A percentile compares a stretch with the other conserved stretches of the same genome.
phyloP scores from a whole-genome alignment of 352 stramenopile species.

The Globisporangium recalcitrans region DNA sequence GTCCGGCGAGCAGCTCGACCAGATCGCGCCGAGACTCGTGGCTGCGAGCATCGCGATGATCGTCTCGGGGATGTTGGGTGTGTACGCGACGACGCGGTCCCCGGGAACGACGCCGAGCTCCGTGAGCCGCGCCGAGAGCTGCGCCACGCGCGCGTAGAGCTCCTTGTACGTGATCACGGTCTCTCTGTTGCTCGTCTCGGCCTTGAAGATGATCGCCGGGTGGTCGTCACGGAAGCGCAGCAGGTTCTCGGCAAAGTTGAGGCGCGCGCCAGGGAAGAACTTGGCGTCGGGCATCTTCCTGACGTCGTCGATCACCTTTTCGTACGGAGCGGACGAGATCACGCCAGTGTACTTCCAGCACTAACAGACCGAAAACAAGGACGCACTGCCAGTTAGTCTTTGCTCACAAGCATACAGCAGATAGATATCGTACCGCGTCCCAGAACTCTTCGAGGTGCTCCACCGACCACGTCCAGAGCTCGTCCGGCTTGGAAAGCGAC shows the following conservation, averaged over 20 bases:
- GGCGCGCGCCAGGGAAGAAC: conserved; percentile 58
- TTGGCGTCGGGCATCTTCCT: conserved; percentile 68
- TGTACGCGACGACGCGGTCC: conserved; percentile 66
- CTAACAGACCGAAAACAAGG: conserved; percentile 15
- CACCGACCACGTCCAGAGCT: conserved; percentile 71
- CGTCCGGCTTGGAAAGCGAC: conserved; percentile 33
- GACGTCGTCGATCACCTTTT: conserved; percentile 46
- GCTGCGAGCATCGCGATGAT: conserved; percentile 71
- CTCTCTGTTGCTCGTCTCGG: conserved; percentile 58
- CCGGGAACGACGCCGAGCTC: conserved; percentile 44
- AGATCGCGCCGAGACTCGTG: conserved; percentile 63
- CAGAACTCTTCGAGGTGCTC: conserved; percentile 64
- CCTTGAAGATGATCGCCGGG: conserved; percentile 69
- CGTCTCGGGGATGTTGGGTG: conserved; percentile 63
- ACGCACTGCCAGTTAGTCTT: background rate
- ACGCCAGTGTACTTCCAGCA: conserved; percentile 77
- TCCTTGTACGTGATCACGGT: conserved; percentile 56
- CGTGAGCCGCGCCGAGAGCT: conserved; percentile 34
- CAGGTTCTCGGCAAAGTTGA: conserved; percentile 79
- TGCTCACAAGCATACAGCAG: background rate
- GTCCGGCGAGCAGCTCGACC: conserved; percentile 82
- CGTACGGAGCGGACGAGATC: conserved; percentile 47
- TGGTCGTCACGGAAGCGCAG: conserved; percentile 68
- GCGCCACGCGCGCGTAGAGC: conserved; percentile 55
- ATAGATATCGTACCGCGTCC: conserved; percentile 26